phyloP scores from a whole-genome alignment of 768 basidiomycete genomes.

The Dacryopinax spathularia region DNA sequence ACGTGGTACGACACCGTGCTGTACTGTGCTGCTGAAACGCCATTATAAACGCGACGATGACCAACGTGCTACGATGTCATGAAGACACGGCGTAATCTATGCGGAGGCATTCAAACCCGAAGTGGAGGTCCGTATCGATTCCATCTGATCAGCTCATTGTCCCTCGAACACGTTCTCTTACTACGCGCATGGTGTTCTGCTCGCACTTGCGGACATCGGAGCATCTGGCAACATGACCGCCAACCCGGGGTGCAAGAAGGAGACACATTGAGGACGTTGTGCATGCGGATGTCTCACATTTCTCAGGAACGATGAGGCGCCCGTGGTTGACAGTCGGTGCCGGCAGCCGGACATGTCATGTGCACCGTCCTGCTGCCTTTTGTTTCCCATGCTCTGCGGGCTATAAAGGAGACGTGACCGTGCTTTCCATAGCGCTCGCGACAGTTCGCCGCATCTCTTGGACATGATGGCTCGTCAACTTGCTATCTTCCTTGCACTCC shows the following conservation, averaged over 20 bases:
- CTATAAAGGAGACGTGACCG: background rate
- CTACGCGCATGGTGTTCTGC: background rate
- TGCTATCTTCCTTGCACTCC: background rate
- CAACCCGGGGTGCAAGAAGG: background rate
- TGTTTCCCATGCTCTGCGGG: background rate
- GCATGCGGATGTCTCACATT: background rate
- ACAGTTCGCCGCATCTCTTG: background rate
- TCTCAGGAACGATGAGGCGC: background rate
- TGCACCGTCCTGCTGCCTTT: background rate
- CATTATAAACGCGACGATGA: background rate
- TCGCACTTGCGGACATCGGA: background rate
- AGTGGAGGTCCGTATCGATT: background rate
- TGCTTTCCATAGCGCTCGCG: background rate
- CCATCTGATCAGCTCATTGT: background rate
- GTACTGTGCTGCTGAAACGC: background rate
- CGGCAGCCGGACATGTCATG: background rate
- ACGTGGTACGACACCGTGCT: background rate
- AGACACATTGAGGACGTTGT: background rate
- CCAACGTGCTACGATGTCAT: background rate
- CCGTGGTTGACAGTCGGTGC: background rate
- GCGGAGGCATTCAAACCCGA: background rate
- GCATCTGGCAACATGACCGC: background rate
- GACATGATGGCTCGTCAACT: background rate
- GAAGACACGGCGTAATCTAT: background rate
- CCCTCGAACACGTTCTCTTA: background rate